Conservation (phyloP, 2,329 filamentous ascomycete species). For the Aspergillus ustus region DNA sequence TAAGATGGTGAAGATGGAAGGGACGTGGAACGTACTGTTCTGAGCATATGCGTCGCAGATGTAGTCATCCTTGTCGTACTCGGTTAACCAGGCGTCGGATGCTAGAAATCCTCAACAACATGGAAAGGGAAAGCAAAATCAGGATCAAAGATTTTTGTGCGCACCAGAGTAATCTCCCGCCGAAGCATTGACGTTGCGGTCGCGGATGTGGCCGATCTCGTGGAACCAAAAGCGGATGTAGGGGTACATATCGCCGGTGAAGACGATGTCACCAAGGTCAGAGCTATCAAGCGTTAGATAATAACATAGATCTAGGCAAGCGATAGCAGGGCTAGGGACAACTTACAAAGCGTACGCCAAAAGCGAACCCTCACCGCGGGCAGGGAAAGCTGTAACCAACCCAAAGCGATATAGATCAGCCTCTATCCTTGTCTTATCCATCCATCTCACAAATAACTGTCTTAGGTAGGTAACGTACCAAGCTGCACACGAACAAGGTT, state of each 20-base stretch:
- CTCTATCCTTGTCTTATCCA: too few species aligned
- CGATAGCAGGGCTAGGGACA: too few species aligned
- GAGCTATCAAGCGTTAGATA: not conserved
- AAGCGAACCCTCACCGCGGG: not conserved
- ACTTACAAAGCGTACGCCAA: constrained; percentile 1
- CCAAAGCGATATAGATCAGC: not conserved
- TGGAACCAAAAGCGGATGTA: constrained; percentile 8
- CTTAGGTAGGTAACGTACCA: not conserved
- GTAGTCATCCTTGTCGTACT: not conserved
- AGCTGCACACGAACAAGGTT: not conserved
- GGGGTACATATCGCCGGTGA: not conserved
- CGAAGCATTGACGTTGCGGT: not conserved
- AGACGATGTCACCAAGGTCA: constrained; percentile 4
- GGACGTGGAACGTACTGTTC: not conserved
- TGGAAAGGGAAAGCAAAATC: too few species aligned
- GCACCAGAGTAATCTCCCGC: not conserved
- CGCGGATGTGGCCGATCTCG: constrained; percentile 5
- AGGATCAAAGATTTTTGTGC: not conserved
- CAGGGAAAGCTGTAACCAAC: not conserved
- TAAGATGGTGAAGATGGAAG: not conserved
- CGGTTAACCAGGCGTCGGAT: not conserved
- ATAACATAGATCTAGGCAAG: too few species aligned
- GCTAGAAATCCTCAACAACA: not conserved
- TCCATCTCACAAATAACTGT: not conserved
- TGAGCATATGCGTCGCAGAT: constrained; percentile 7